Evolutionary conservation across 1,284 basidiomycete species (phyloP), one percentile per base, ranked within the genome.

Genomic region (Ustilago xerochloae): DNA sequence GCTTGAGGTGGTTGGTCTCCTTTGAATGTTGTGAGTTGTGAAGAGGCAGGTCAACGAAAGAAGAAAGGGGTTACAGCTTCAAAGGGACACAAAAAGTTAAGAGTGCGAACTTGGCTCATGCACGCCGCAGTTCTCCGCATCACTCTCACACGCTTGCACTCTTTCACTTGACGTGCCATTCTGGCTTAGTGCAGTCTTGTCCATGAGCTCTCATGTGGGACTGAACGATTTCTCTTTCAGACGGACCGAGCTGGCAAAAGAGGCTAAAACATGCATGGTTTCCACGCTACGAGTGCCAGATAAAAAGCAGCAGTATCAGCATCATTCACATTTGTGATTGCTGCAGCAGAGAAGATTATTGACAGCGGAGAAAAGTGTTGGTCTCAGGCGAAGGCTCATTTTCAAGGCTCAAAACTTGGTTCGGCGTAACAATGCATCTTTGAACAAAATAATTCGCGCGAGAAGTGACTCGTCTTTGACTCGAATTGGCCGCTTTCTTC

Each of bases 61-160:
- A 49, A 49, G 32, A 51, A 51, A 51, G 49, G 49, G 49, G 32
- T 35, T 29, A n/a, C 33, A 24, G 47, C 29, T 16, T 49, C 47
- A 51, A 35, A 51, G 49, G 43, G 45, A 5, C 38, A 20, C 18
- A 41, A 41, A 41, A 41, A 16, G 8, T n/a, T 18, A 20, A 20
- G 38, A 8, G 18, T 8, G 20, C 10, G 7, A 6, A 20, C 22
- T 43, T 43, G 45, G 45, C 45, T 30, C 29, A 32, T 47, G 45
- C 45, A 32, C n/a, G 20, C 45, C 29, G 45, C 45, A 20, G 6
- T 22, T 47, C 5, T 12, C 20, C 29, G 45, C 45, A 20, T 2
- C 18, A 29, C 5, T 12, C 20, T 8, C 45, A 47, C 45, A 47
- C 45, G 18, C 28, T n/a, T n/a, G 8, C 29, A n/a, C n/a, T 15